Evolutionary conservation across 352 stramenopile species (phyloP), one percentile per base, ranked within the genome.

Genomic region (Globisporangium radiosum): DNA sequence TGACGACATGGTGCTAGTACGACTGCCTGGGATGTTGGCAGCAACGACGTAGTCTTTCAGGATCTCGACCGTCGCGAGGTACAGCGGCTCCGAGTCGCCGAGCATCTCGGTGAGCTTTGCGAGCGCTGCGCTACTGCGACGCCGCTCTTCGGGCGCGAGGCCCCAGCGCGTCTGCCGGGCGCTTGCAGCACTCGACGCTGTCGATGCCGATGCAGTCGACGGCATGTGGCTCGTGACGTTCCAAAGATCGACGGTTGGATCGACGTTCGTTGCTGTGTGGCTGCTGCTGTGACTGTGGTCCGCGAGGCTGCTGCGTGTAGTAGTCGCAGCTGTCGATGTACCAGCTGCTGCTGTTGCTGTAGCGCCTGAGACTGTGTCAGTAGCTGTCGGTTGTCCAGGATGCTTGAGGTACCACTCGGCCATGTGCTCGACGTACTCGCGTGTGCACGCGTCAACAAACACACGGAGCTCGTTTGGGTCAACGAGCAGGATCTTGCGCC

Each of bases 81-180:
- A 95, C 59, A 95, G 59, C n/a, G 81, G 64, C 51, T 91, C 76
- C 0, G 85, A 95, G 54, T 95, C 85, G 33, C 81, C 85, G 45
- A 95, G 68, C 81, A 93, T 91, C 47, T 91, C 78, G 14, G 72
- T 72, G 33, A 95, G 62, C 47, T 87, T 83, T 36, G 71, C 64
- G 44, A 95, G 66, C 15, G 79, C 75, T 4, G 75, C 50, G 48
- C 84, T 92, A 60, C 86, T 75, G 55, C 82, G 76, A 40, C 85
- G 79, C 11, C 85, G 75, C 25, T 93, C 85, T 60, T 95, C 83
- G 0, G 72, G 72, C 8, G 65, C 69, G 7, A 64, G 44, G 4
- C 55, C 58, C 63, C 66, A 70, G 19, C 55, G 53, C 4, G 56
- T 64, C 39, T 71, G 59, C 3, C 56, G 40, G 9, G n/a, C 53